Conservation (phyloP, 2,329 filamentous ascomycete genomes). For the Colletotrichum cereale region DNA sequence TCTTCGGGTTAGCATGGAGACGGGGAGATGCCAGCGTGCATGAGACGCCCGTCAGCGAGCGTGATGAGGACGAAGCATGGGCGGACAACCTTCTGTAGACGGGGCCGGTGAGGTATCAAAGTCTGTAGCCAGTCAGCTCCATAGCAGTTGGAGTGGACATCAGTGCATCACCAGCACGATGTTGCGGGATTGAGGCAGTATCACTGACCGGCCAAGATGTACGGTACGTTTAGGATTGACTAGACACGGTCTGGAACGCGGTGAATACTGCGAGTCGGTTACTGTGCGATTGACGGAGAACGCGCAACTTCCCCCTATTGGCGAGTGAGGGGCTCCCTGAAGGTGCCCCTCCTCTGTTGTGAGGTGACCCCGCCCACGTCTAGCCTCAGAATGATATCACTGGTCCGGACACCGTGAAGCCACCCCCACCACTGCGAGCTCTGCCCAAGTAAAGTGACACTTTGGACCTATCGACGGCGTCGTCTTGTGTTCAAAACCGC, state of each 20-base stretch:
- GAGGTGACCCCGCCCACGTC: slow-evolving; percentile 30
- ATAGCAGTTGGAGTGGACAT: neutral
- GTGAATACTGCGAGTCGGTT: neutral
- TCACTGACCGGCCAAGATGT: neutral
- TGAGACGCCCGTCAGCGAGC: slow-evolving; percentile 38
- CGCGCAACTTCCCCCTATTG: slow-evolving; percentile 4
- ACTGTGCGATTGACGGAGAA: slow-evolving; percentile 4
- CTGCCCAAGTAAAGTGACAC: slow-evolving; percentile 1
- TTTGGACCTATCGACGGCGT: slow-evolving; percentile 22
- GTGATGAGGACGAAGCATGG: slow-evolving; percentile 39
- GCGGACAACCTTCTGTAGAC: slow-evolving; percentile 39
- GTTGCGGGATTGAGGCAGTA: neutral
- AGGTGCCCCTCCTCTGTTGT: slow-evolving; percentile 33
- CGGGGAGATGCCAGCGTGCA: slow-evolving; percentile 16
- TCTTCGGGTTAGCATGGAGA: slow-evolving; percentile 66
- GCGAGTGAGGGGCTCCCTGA: slow-evolving; percentile 22
- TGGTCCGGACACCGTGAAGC: slow-evolving; percentile 17
- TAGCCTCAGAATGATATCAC: slow-evolving; percentile 37
- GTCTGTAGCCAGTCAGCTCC: neutral
- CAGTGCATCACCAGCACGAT: neutral
- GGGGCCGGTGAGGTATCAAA: neutral
- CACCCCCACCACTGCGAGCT: slow-evolving; percentile 31
- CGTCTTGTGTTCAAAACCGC: slow-evolving; percentile 4
- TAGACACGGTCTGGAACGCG: too few relatives aligned
- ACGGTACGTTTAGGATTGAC: neutral